phyloP scores from a whole-genome alignment of 768 basidiomycete species.

The Suillus weaverae region DNA sequence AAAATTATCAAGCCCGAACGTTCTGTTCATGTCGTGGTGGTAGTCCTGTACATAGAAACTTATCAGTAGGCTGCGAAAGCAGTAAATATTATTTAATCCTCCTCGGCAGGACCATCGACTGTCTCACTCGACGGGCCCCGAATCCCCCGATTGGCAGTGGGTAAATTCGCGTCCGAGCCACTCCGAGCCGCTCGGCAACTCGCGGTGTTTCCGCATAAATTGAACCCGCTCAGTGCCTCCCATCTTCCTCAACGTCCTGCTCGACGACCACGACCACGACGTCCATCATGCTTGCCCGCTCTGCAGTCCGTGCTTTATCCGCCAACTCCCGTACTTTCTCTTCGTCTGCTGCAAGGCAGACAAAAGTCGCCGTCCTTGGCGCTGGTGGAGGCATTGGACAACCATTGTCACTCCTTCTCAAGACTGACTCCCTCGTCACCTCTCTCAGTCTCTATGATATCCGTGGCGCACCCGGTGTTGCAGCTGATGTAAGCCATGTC shows the following conservation, averaged over 20 bases:
- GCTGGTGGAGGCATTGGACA: constrained; percentile 99
- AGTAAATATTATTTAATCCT: not conserved
- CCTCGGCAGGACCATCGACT: too few relatives aligned
- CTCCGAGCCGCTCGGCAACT: constrained; percentile 1
- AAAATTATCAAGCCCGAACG: not conserved
- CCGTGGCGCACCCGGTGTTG: constrained; percentile 94
- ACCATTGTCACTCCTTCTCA: constrained; percentile 91
- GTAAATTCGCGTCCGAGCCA: not conserved
- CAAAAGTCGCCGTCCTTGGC: constrained; percentile 95
- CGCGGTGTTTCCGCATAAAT: constrained; percentile 1
- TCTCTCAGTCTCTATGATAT: constrained; percentile 91
- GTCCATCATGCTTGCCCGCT: constrained; percentile 63
- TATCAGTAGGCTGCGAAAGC: not conserved
- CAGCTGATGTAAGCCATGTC: constrained; percentile 95
- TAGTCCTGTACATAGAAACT: not conserved
- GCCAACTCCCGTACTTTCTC: constrained; percentile 70
- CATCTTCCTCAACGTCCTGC: not conserved
- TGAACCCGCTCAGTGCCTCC: not conserved
- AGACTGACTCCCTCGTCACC: constrained; percentile 87
- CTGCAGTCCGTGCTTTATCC: constrained; percentile 57
- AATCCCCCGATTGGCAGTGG: too few relatives aligned
- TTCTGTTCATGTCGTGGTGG: not conserved
- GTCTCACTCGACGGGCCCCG: too few relatives aligned
- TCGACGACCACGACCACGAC: constrained; percentile 17
- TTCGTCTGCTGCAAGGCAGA: constrained; percentile 65